A percentile compares a stretch with the other conserved stretches of the same genome.
Evolutionary conservation across 2,329 filamentous ascomycete species (phyloP).

Genomic region (Penicillium freii): DNA sequence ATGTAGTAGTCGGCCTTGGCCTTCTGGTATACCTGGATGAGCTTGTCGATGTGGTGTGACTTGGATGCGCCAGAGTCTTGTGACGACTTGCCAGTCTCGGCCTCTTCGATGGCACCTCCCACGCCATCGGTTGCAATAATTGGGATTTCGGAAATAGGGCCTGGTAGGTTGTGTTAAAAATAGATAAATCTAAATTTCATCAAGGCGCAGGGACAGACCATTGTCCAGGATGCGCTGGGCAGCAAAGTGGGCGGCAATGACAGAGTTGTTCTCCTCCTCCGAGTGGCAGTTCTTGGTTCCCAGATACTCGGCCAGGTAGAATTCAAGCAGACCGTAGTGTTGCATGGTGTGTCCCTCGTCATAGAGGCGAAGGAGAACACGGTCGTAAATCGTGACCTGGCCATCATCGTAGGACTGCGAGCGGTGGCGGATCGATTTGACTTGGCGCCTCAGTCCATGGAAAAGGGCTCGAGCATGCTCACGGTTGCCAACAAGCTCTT

Average conservation of each 20-base stretch:
- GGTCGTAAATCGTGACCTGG: slow-evolving; percentile 44
- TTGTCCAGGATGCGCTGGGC: slow-evolving; percentile 26
- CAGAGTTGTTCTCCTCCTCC: slow-evolving; percentile 19
- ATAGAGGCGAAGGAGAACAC: slow-evolving; percentile 38
- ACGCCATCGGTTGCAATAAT: background rate
- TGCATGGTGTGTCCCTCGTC: slow-evolving; percentile 31
- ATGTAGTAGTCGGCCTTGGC: slow-evolving; percentile 40
- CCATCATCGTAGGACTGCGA: slow-evolving; percentile 33
- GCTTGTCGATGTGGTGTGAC: slow-evolving; percentile 12
- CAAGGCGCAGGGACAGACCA: background rate
- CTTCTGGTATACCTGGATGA: slow-evolving; percentile 35
- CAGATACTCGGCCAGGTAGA: slow-evolving; percentile 42
- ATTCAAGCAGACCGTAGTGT: slow-evolving; percentile 35
- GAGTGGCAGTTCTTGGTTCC: slow-evolving; percentile 27
- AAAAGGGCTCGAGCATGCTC: slow-evolving; percentile 28
- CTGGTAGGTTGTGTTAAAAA: background rate
- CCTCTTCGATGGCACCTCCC: background rate
- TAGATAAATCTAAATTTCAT: no score
- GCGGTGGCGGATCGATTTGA: slow-evolving; percentile 37
- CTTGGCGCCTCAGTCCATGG: slow-evolving; percentile 36
- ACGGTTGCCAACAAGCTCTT: slow-evolving; percentile 30
- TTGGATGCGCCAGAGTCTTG: background rate
- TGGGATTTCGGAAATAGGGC: background rate
- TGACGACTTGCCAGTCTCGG: background rate
- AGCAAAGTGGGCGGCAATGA: slow-evolving; percentile 30